Evolutionary conservation across 768 basidiomycete genomes (phyloP).

Genomic region (Mycena filopes): DNA sequence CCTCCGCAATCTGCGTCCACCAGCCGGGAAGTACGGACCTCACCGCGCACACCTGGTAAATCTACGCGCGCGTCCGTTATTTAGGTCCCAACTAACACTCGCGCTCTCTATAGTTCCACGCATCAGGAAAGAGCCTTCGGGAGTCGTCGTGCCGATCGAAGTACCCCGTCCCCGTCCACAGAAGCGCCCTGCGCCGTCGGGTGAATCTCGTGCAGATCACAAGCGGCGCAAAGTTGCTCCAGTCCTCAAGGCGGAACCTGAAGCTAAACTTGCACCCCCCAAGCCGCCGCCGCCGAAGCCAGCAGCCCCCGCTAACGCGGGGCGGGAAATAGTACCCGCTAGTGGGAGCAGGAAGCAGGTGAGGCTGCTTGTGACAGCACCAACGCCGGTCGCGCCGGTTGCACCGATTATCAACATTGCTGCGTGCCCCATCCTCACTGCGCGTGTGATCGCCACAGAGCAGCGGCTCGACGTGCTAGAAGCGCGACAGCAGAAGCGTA

Average conservation of each 20-base stretch:
- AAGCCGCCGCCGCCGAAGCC: background rate
- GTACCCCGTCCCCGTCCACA: background rate
- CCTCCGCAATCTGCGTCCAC: background rate
- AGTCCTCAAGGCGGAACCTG: background rate
- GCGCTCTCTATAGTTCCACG: conserved; percentile 15
- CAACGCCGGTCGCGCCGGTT: no score
- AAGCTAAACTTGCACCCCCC: background rate
- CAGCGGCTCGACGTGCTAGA: conserved; percentile 22
- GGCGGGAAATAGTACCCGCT: conserved; percentile 8
- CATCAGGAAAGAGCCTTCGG: conserved; percentile 10
- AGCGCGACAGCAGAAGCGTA: conserved; percentile 5
- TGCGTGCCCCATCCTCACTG: background rate
- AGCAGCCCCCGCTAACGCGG: background rate
- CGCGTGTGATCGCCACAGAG: conserved; percentile 17
- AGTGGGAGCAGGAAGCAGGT: background rate
- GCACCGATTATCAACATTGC: no score
- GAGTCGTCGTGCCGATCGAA: background rate
- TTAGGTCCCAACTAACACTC: background rate
- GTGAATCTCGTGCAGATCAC: conserved; percentile 8
- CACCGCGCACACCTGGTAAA: conserved; percentile 16
- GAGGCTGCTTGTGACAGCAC: background rate
- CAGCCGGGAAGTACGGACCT: conserved; percentile 9
- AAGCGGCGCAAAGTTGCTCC: conserved; percentile 18
- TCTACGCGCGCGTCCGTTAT: background rate
- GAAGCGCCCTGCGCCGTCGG: conserved; percentile 5